Evolutionary conservation across 495 filamentous ascomycete genomes (phyloP).

Genomic region (Penicillium argentinense): DNA sequence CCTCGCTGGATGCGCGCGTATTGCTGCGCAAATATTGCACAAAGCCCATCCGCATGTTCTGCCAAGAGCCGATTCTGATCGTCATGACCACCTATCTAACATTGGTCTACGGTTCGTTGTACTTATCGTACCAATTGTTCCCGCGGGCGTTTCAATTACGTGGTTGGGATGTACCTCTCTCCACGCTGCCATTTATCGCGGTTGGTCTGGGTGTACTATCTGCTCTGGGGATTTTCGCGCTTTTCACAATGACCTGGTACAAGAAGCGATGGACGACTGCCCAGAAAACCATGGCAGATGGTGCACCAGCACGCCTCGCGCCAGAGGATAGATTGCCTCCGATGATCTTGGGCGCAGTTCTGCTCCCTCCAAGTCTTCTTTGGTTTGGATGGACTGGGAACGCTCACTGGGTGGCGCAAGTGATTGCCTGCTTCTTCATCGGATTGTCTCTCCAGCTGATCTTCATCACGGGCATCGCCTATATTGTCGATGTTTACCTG

Average conservation of each 20-base stretch:
- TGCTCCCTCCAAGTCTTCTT: slow-evolving; percentile 54
- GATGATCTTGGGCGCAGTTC: slow-evolving; percentile 49
- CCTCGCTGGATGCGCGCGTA: slow-evolving; percentile 33
- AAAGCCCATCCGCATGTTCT: slow-evolving; percentile 54
- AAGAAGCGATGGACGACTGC: slow-evolving; percentile 15
- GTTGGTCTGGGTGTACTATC: slow-evolving; percentile 43
- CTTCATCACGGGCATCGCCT: slow-evolving; percentile 41
- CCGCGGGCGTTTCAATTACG: slow-evolving; percentile 49
- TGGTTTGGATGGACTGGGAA: slow-evolving; percentile 56
- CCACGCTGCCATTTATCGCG: slow-evolving; percentile 52
- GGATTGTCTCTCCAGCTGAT: slow-evolving; percentile 28
- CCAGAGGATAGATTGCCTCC: slow-evolving; percentile 55
- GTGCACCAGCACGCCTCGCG: slow-evolving; percentile 1
- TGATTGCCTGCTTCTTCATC: slow-evolving; percentile 28
- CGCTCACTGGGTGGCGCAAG: slow-evolving; percentile 22
- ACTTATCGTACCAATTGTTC: slow-evolving; percentile 55
- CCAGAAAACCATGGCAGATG: slow-evolving; percentile 1
- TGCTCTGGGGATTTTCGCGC: slow-evolving; percentile 18
- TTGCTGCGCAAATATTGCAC: slow-evolving; percentile 46
- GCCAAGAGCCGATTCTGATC: slow-evolving; percentile 53
- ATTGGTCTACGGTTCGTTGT: slow-evolving; percentile 55
- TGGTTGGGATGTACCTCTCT: slow-evolving; percentile 36
- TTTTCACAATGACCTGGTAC: slow-evolving; percentile 29
- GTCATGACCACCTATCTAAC: slow-evolving; percentile 39
- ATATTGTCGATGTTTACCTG: slow-evolving; percentile 57